Conservation (phyloP, 306 rosid species). For the Castanospermum australe region DNA sequence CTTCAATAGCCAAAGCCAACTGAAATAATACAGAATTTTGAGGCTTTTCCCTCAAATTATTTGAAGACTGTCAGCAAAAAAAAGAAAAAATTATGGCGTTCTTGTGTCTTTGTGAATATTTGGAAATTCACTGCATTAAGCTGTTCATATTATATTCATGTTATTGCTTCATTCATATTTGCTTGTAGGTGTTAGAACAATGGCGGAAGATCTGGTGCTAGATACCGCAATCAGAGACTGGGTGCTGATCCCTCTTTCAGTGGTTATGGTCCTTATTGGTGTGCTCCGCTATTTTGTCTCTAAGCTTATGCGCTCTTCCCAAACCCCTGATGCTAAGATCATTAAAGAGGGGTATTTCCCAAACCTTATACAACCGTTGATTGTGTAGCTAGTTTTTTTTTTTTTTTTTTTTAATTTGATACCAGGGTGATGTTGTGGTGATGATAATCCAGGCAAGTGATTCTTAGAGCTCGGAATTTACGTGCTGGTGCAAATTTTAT, state of each 20-base stretch:
- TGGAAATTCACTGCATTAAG: neutral
- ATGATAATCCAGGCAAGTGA: conserved; percentile 70
- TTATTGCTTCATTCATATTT: neutral
- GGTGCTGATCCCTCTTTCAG: conserved; percentile 97
- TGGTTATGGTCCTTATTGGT: conserved; percentile 97
- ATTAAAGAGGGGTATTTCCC: conserved; percentile 79
- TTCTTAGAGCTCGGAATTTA: conserved; percentile 91
- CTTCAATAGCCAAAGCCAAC: neutral
- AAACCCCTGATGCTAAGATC: conserved; percentile 84
- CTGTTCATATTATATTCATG: neutral
- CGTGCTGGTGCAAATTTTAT: conserved; percentile 85
- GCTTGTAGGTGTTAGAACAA: conserved; percentile 26
- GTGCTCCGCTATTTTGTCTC: conserved; percentile 94
- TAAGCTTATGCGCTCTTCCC: conserved; percentile 88
- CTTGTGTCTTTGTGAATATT: neutral
- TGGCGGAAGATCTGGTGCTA: conserved; percentile 98
- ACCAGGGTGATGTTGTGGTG: conserved; percentile 1
- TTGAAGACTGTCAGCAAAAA: neutral
- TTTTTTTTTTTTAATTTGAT: neutral
- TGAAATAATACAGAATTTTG: neutral
- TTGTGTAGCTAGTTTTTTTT: neutral
- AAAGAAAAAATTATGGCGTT: neutral
- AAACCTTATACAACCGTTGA: neutral
- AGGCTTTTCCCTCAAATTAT: neutral
- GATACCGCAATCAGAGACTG: conserved; percentile 98